phyloP scores from a whole-genome alignment of 768 basidiomycete genomes.

The Suillus discolor region DNA sequence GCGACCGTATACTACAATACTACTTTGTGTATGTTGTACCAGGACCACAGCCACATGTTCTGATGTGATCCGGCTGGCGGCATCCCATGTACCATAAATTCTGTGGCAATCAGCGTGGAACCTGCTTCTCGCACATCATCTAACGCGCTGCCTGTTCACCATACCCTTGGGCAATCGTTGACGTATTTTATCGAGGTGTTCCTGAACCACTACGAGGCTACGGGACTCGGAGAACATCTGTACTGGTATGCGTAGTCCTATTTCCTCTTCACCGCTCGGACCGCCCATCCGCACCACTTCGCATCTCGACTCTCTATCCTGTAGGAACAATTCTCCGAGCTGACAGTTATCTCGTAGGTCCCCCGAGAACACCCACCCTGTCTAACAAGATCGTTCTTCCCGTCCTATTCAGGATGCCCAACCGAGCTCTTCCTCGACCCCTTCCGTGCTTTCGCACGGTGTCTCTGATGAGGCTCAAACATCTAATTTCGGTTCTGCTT shows the following conservation, averaged over 20 bases:
- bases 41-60: neutral
- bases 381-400: neutral
- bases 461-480: neutral
- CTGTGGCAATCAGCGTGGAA: neutral
- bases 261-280: neutral
- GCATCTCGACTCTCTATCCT: neutral
- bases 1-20: neutral
- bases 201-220: neutral
- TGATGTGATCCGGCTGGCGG: neutral
- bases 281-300: neutral
- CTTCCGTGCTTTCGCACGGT: constrained; percentile 2
- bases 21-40: neutral
- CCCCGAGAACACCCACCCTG: neutral
- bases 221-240: neutral
- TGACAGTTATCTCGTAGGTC: neutral
- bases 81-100: neutral
- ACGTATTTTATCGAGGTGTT: neutral
- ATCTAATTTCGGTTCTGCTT: neutral
- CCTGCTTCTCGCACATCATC: neutral
- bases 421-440: neutral
- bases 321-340: neutral
- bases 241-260: neutral
- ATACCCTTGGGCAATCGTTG: neutral
- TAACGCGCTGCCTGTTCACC: neutral
- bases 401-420: neutral